Percentiles rank a stretch among this genome's conserved stretches.
Evolutionary conservation across 2,329 filamentous ascomycete species (phyloP).

Genomic region (Neophaeococcomyces aloes): DNA sequence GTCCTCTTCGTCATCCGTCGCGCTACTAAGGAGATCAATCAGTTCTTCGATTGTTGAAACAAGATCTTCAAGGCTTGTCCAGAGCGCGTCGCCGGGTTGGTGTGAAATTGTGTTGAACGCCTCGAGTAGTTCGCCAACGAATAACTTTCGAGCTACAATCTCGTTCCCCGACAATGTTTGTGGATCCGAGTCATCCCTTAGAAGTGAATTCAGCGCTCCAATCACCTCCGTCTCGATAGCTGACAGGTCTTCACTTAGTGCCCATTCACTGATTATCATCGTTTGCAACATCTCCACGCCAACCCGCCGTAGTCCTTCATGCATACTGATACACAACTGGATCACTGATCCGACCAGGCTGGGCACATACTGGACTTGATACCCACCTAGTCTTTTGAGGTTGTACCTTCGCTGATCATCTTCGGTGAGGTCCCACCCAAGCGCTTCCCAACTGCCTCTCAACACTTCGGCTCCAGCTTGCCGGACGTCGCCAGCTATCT

Average conservation of each 20-base stretch:
- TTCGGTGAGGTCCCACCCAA: constrained; percentile 82
- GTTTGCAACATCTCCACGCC: constrained; percentile 89
- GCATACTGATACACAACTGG: constrained; percentile 87
- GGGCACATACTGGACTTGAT: constrained; percentile 96
- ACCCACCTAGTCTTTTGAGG: constrained; percentile 78
- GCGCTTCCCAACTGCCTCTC: constrained; percentile 79
- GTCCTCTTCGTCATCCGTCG: constrained; percentile 59
- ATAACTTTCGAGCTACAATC: constrained; percentile 82
- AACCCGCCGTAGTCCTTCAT: constrained; percentile 78
- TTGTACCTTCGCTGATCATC: constrained; percentile 73
- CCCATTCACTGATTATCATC: constrained; percentile 99
- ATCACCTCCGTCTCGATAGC: constrained; percentile 95
- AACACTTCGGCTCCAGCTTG: constrained; percentile 83
- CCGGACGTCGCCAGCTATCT: constrained; percentile 91
- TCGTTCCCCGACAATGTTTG: constrained; percentile 51
- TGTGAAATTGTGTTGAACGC: constrained; percentile 64
- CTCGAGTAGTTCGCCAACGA: constrained; percentile 73
- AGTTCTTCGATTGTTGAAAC: constrained; percentile 82
- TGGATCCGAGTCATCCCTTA: constrained; percentile 62
- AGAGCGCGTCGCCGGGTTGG: constrained; percentile 60
- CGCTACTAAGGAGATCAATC: constrained; percentile 69
- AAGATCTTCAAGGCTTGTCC: constrained; percentile 64
- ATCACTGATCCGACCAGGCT: constrained; percentile 83
- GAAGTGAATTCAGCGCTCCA: constrained; percentile 78
- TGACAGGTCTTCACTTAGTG: constrained; percentile 79